Conservation (phyloP, 2,329 filamentous ascomycete species). For the Neurospora crassa region DNA sequence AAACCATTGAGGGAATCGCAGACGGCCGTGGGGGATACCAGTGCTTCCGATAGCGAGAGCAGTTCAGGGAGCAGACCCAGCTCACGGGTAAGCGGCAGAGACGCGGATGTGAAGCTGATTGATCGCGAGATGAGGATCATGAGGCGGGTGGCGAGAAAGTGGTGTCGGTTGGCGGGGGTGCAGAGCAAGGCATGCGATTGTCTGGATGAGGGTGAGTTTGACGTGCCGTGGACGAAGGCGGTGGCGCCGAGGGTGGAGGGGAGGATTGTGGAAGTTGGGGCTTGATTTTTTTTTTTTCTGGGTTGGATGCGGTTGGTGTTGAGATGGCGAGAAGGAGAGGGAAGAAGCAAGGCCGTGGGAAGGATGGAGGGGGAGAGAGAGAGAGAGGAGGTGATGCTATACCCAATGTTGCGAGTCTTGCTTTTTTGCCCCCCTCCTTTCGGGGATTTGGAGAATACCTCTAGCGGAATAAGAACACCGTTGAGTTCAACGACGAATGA, state of each 20-base stretch:
- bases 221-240: constrained; percentile 68
- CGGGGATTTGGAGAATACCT: neutral
- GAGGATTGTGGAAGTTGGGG: constrained; percentile 48
- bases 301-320: neutral
- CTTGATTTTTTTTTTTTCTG: neutral
- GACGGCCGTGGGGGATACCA: neutral
- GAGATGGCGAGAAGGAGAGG: neutral
- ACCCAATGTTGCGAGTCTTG: neutral
- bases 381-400: neutral
- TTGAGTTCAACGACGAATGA: neutral
- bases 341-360: too few species aligned
- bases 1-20: constrained; percentile 28
- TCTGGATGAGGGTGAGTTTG: constrained; percentile 48
- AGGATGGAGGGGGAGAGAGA: neutral
- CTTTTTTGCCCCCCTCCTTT: neutral
- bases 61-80: constrained; percentile 12
- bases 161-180: constrained; percentile 60
- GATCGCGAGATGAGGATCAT: constrained; percentile 53
- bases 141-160: constrained; percentile 60
- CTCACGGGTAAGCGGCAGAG: constrained; percentile 6
- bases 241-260: constrained; percentile 73
- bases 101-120: constrained; percentile 32
- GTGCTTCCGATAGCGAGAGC: constrained; percentile 20
- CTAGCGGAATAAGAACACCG: neutral
- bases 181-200: constrained; percentile 42